Conservation (phyloP, 2,329 filamentous ascomycete genomes). For the Zymoseptoria crescenta region DNA sequence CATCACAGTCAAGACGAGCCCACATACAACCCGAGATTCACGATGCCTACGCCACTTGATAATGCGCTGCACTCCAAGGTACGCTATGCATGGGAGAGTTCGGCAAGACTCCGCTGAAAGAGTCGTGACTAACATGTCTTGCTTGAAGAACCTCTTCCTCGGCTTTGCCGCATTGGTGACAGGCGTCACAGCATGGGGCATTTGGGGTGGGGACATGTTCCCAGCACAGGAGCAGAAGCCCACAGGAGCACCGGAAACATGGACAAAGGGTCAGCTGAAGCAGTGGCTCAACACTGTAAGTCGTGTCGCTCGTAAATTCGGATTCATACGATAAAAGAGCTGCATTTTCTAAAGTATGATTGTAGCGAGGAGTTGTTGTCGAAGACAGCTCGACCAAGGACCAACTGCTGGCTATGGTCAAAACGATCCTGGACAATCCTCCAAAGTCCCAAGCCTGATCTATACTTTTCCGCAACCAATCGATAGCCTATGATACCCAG, state of each 20-base stretch:
- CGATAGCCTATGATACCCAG: neutral
- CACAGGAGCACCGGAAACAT: constrained; percentile 62
- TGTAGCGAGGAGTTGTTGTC: neutral
- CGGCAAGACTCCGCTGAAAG: neutral
- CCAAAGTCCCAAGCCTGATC: neutral
- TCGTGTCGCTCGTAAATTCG: constrained; percentile 14
- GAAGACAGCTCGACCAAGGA: neutral
- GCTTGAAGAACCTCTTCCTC: constrained; percentile 34
- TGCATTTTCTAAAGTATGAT: neutral
- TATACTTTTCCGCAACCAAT: neutral
- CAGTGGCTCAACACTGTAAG: constrained; percentile 75
- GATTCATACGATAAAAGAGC: neutral
- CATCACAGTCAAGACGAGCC: neutral
- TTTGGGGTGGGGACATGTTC: constrained; percentile 82
- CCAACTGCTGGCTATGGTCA: neutral
- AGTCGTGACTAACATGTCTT: neutral
- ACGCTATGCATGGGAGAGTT: constrained; percentile 4
- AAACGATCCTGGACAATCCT: neutral
- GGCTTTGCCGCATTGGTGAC: constrained; percentile 77
- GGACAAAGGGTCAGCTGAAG: constrained; percentile 73
- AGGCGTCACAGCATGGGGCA: constrained; percentile 71
- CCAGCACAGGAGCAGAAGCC: constrained; percentile 61
- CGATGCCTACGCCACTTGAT: constrained; percentile 45
- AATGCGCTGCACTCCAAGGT: constrained; percentile 40
- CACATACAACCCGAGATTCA: constrained; percentile 7